These are phyloP conservation scores for Flaveria linearis DNA, from an alignment of 129 eudicot genomes.

Conservation along the genomic window DNA sequence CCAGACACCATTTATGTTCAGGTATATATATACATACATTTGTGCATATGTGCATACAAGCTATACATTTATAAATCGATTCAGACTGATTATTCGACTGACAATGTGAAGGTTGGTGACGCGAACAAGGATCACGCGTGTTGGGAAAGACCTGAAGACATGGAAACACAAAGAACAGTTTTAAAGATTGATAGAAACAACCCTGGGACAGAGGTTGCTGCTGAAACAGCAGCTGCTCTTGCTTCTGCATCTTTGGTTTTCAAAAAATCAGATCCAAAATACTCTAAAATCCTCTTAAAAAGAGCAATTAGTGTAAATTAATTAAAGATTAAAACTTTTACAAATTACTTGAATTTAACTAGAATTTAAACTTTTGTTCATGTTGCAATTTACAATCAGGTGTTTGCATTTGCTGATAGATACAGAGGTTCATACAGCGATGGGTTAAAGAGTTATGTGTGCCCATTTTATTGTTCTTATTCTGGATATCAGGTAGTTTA, in stretches of 20 bases:
- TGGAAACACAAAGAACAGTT: conserved; percentile 33
- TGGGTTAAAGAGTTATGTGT: conserved; percentile 50
- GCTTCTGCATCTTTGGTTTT: conserved; percentile 66
- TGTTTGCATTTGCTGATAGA: conserved; percentile 60
- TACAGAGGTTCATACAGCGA: conserved; percentile 56
- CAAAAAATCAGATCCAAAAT: conserved; percentile 32
- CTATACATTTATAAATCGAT: background rate
- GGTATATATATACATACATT: background rate
- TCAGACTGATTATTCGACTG: background rate
- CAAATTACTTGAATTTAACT: background rate
- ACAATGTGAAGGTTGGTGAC: conserved; percentile 15
- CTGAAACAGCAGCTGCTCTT: conserved; percentile 70
- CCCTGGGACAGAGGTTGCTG: conserved; percentile 75
- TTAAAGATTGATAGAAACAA: conserved; percentile 35
- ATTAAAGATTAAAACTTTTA: background rate
- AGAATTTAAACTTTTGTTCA: background rate
- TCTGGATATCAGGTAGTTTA: conserved; percentile 54
- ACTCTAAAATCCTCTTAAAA: conserved; percentile 45
- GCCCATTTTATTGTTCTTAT: conserved; percentile 64
- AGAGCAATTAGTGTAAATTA: conserved; percentile 48
- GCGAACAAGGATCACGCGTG: conserved; percentile 18
- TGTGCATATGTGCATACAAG: too few relatives aligned
- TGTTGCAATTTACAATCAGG: conserved; percentile 27
- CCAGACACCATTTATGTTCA: conserved; percentile 18
- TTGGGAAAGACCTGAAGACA: conserved; percentile 24